Evolutionary conservation across 1,284 basidiomycete genomes (phyloP), one percentile per base, ranked within the genome.

Genomic region (Leccinum fallax): DNA sequence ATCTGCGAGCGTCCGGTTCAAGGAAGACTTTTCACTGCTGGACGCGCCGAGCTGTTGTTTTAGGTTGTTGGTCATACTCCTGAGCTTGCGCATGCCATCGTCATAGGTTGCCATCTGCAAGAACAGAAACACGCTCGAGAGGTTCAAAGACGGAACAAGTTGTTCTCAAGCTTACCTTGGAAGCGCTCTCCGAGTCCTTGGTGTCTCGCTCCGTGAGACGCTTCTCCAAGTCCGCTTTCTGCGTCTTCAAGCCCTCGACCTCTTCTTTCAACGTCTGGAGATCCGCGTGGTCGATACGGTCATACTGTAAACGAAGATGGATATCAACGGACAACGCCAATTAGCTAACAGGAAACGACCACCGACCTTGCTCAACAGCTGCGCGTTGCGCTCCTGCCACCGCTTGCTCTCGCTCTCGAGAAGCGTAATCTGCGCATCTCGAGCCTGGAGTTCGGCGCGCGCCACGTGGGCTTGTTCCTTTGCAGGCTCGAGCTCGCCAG

Each of bases 201-300:
- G 77, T 74, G 36, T 81, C 79, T n/a, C 78, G 74, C 43, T 83
- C 76, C 30, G 76, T 72, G 6, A 72, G 69, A 3, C 71, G 67
- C 48, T 79, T 77, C 55, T 82, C 78, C 24, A 76, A 54, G 16
- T 81, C 78, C 7, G 70, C 73, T 48, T 80, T 81, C 71, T 81
- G 77, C 3, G 74, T 65, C 67, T 81, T 83, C 43, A 93, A 74
- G 30, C 77, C 77, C 49, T 85, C 83, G 11, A 93, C 85, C 67
- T 92, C 85, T 10, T 87, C 85, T 75, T 91, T 94, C 60, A 95
- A 80, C 21, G 85, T 84, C 69, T 94, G 89, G n/a, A 95, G 82
- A 70, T 95, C 93, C 6, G 91, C 87, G 15, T 93, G 93, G 72
- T 94, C 93, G 66, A 93, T 89, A 57, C 94, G 92, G 68, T 95